These are phyloP conservation scores for Cladophialophora immunda DNA, from an alignment of 2,329 filamentous ascomycete genomes.

Conservation along the genomic window DNA sequence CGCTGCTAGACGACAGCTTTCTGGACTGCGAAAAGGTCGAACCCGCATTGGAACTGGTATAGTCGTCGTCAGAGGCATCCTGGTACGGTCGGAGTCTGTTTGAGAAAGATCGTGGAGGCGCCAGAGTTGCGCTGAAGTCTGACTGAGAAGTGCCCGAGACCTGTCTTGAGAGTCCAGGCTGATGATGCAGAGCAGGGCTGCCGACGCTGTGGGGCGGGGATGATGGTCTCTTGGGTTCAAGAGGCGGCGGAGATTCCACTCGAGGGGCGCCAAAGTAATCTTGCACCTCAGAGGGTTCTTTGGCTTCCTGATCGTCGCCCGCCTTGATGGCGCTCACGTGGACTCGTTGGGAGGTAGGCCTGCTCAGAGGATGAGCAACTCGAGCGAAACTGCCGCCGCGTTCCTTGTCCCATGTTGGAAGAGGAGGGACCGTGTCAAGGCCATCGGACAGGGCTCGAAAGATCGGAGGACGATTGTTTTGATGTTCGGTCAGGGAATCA, in stretches of 20 bases:
- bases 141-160: slow-evolving; percentile 35
- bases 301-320: slow-evolving; percentile 27
- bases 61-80: slow-evolving; percentile 76
- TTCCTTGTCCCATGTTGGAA: slow-evolving; percentile 55
- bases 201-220: slow-evolving; percentile 12
- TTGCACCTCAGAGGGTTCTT: slow-evolving; percentile 15
- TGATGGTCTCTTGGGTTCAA: slow-evolving; percentile 15
- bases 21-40: slow-evolving; percentile 74
- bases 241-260: slow-evolving; percentile 41
- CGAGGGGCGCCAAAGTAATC: slow-evolving; percentile 42
- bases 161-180: slow-evolving; percentile 19
- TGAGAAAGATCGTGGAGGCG: slow-evolving; percentile 32
- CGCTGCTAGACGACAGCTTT: slow-evolving; percentile 79
- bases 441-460: slow-evolving; percentile 77
- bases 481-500: slow-evolving; percentile 79
- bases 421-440: slow-evolving; percentile 47
- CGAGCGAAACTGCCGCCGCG: slow-evolving; percentile 45
- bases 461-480: slow-evolving; percentile 70
- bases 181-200: slow-evolving; percentile 16
- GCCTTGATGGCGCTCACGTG: slow-evolving; percentile 70
- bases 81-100: slow-evolving; percentile 54
- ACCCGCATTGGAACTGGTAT: slow-evolving; percentile 64
- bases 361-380: slow-evolving; percentile 56
- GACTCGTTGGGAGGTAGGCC: slow-evolving; percentile 78
- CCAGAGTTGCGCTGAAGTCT: slow-evolving; percentile 29